phyloP scores from a whole-genome alignment of 2,329 filamentous ascomycete genomes.

The Talaromyces atroroseus region DNA sequence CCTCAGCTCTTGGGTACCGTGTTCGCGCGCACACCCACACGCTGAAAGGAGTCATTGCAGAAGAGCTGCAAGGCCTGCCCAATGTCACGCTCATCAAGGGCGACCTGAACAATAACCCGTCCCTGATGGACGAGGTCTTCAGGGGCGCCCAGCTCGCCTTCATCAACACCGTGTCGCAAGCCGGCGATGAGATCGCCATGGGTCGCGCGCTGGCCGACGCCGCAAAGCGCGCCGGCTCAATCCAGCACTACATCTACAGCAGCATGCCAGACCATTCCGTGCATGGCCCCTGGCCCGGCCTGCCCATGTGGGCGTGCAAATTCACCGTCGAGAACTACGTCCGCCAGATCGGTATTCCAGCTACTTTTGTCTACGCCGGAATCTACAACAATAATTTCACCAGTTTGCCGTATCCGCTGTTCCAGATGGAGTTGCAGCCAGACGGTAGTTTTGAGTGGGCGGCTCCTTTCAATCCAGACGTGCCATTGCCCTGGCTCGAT shows the following conservation, averaged over 20 bases:
- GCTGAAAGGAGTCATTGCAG: slow-evolving; percentile 77
- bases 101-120: slow-evolving; percentile 63
- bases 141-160: slow-evolving; percentile 81
- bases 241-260: slow-evolving; percentile 92
- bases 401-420: slow-evolving; percentile 82
- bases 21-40: slow-evolving; percentile 89
- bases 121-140: slow-evolving; percentile 73
- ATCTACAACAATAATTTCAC: slow-evolving; percentile 99
- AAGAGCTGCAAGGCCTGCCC: slow-evolving; percentile 74
- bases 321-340: slow-evolving; percentile 90
- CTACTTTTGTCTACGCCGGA: slow-evolving; percentile 91
- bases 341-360: slow-evolving; percentile 70
- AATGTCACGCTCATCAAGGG: slow-evolving; percentile 72
- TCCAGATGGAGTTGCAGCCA: slow-evolving; percentile 82
- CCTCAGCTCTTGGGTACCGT: slow-evolving; percentile 85
- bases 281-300: slow-evolving; percentile 73
- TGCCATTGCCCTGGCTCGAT: slow-evolving; percentile 88
- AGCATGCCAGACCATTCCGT: slow-evolving; percentile 93
- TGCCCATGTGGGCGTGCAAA: slow-evolving; percentile 89
- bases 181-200: slow-evolving; percentile 82
- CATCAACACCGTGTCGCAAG: slow-evolving; percentile 94
- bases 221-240: slow-evolving; percentile 68
- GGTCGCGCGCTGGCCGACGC: slow-evolving; percentile 84
- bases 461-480: slow-evolving; percentile 86
- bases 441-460: slow-evolving; percentile 90